A percentile compares a stretch with the other conserved stretches of the same genome.
Evolutionary conservation across 805 yeast genomes (phyloP).

Genomic region (Candida oleophila): DNA sequence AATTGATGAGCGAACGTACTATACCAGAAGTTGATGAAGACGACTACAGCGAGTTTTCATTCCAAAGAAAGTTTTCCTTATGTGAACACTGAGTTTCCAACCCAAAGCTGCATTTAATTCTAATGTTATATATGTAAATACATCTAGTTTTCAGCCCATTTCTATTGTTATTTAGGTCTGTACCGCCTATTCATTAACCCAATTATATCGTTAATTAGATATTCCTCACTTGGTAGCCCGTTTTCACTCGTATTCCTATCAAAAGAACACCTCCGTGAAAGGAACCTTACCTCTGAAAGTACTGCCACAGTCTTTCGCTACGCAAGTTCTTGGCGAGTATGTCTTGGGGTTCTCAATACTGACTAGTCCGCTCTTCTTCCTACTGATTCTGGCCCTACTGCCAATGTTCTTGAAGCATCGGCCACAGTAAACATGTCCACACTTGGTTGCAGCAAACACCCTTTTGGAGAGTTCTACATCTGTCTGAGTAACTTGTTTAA

Average conservation of each 20-base stretch:
- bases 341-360: slow-evolving; percentile 33
- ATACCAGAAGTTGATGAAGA: not conserved
- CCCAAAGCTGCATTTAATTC: too few relatives aligned
- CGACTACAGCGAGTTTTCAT: slow-evolving; percentile 16
- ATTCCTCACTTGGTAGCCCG: too few relatives aligned
- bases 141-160: too few relatives aligned
- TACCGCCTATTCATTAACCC: too few relatives aligned
- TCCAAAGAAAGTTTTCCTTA: slow-evolving; percentile 21
- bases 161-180: too few relatives aligned
- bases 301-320: slow-evolving; percentile 49
- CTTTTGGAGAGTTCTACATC: slow-evolving; percentile 65
- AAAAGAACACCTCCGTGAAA: slow-evolving; percentile 53
- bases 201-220: too few relatives aligned
- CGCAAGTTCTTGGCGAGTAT: slow-evolving; percentile 60
- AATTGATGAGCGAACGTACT: slow-evolving; percentile 32
- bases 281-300: slow-evolving; percentile 42
- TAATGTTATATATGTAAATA: too few relatives aligned
- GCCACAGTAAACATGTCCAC: slow-evolving; percentile 90
- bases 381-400: slow-evolving; percentile 32
- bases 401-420: slow-evolving; percentile 72
- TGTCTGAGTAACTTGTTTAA: slow-evolving; percentile 44
- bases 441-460: slow-evolving; percentile 56
- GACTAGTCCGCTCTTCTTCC: slow-evolving; percentile 13
- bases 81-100: slow-evolving; percentile 37
- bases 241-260: too few relatives aligned